Evolutionary conservation across 257 asterid genomes (phyloP), one percentile per base, ranked within the genome.

Genomic region (Penstemon eatonii): DNA sequence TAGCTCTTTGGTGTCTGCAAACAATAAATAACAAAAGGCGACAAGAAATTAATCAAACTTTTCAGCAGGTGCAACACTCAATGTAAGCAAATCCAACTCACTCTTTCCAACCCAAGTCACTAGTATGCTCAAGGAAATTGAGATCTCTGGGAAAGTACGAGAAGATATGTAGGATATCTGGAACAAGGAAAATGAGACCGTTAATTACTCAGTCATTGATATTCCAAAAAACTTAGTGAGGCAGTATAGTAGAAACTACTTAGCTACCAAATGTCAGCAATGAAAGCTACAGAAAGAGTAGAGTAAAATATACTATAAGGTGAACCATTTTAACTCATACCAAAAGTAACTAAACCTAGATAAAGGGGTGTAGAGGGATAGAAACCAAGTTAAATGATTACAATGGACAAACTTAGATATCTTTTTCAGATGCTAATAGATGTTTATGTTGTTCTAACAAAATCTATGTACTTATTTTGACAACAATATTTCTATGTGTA

Each of bases 41-140:
- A 6, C 18, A 74, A 59, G n/a, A 54, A 49, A 71, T 1, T 18
- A 67, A 60, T 12, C 60, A 63, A 50, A 37, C 66, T 9, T 56
- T 46, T 36, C 56, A 54, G 56, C 47, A 67, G 49, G 33, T 18
- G 46, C 40, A 70, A 72, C 43, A 58, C 63, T 55, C 39, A 25
- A 46, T 43, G 45, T 39, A 41, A 63, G 69, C 54, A 42, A 73
- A 65, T 49, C 41, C 47, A 66, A 71, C 97, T 85, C 83, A 91
- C 99, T 94, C 99, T 89, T 89, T 94, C 92, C 95, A 94, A 79
- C 99, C 99, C 74, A 94, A 74, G 67, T 83, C 85, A 71, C 97
- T 91, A 37, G 97, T 84, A 68, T 94, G 99, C 90, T 94, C 96
- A 45, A 94, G 75, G 82, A 91, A 94, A 84, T 94, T 94, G 79